Base-by-base conservation (phyloP, 257 asterid genomes). In the Solanum dulcamara region DNA sequence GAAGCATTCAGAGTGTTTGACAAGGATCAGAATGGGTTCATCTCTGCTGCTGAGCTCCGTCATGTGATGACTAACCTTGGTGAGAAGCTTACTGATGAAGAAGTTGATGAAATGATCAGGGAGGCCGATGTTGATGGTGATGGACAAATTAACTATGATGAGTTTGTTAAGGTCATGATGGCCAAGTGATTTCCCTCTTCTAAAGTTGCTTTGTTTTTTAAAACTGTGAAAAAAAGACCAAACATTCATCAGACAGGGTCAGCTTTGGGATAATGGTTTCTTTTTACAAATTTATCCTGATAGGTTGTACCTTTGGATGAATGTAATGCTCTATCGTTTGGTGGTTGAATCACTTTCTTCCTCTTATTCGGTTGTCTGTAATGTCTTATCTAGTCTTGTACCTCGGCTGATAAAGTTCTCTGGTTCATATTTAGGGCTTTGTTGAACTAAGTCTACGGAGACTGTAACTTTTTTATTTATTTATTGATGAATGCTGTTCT, bases 41-140 rank as follows among this genome's bases (percentile, higher is more conserved):
- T 92, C 88, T 92, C 94, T 15, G 93, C 93, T 48, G 94, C 94
- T 26, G 94, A 92, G 90, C 89, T 92, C 62, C 94, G 94, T 33
- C 94, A 92, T 10, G 93, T 92, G 85, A 92, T 92, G 94, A 90
- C 93, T 15, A 92, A 90, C 88, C 93, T 92, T 4, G 94, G 93
- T 6, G 94, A 89, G 92, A 92, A 92, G 93, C 91, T 92, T 13
- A 92, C 93, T 3, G 94, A 92, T 13, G 94, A 90, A 88, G 92
- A 90, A 81, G 94, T 92, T 14, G 94, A 92, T 30, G 94, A 92
- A 89, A 92, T 92, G 94, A 92, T 92, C 51, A 88, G 89, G 89
- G 94, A 92, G 85, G 94, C 94, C 1, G 94, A 92, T 68, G 94
- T 90, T 2, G 94, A 92, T 42, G 94, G 94, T 5, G 94, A 92